A percentile compares a stretch with the other conserved stretches of the same genome.
Evolutionary conservation across 352 stramenopile species (phyloP).

Genomic region (Phytophthora hibernalis): DNA sequence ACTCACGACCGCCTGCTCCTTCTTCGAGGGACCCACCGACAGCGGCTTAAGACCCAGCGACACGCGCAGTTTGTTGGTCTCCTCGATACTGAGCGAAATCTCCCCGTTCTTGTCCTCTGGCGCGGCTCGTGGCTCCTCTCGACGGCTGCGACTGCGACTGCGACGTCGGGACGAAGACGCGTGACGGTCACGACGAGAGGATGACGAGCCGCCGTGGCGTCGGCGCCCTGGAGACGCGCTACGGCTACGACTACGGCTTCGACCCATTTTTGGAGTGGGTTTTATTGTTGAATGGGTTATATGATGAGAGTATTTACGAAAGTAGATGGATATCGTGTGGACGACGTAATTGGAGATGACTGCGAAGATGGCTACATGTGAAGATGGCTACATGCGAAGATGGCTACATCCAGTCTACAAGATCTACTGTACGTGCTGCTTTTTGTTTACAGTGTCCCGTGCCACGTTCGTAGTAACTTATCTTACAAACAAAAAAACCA

Average conservation of each 20-base stretch:
- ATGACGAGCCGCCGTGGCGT: constrained; percentile 17
- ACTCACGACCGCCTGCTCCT: constrained; percentile 62
- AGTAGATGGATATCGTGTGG: not conserved
- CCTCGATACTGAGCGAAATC: constrained; percentile 84
- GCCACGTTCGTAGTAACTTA: too few relatives aligned
- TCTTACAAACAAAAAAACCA: too few relatives aligned
- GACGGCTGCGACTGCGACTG: constrained; percentile 36
- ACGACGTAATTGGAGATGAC: not conserved
- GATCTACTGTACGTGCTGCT: too few relatives aligned
- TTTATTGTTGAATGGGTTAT: not conserved
- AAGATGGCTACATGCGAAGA: not conserved
- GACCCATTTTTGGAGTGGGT: constrained; percentile 25
- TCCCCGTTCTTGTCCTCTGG: constrained; percentile 75
- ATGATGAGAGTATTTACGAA: not conserved
- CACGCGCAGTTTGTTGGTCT: constrained; percentile 79
- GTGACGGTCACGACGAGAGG: constrained; percentile 33
- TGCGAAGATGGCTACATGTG: not conserved
- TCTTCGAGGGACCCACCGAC: constrained; percentile 51
- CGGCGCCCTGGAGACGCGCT: constrained; percentile 41
- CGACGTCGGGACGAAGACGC: constrained; percentile 35
- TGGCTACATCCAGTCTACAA: too few relatives aligned
- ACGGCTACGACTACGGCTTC: constrained; percentile 37
- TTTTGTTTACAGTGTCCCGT: too few relatives aligned
- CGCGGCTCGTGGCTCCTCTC: constrained; percentile 7
- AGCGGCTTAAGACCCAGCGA: constrained; percentile 83